A percentile compares a stretch with the other conserved stretches of the same genome.
phyloP scores from a whole-genome alignment of 192 early-diverging fungal species.

The Geosiphon pyriformis region DNA sequence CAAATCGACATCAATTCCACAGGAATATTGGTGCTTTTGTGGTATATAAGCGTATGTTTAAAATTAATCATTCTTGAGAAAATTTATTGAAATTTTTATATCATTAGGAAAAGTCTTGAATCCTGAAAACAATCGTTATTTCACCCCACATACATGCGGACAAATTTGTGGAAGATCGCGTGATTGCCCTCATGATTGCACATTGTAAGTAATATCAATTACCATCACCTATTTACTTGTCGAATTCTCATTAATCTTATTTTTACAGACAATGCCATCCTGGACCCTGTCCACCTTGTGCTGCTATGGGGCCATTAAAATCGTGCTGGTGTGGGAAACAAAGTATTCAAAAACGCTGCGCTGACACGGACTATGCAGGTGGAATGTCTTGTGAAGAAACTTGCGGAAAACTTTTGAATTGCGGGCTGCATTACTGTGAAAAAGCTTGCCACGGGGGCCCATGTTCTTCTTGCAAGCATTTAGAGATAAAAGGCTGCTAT shows the following conservation, averaged over 20 bases:
- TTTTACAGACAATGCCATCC: conserved; percentile 74
- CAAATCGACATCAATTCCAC: conserved; percentile 56
- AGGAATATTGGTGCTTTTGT: conserved; percentile 84
- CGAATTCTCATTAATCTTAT: too few species aligned
- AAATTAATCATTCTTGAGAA: not conserved
- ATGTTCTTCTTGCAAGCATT: conserved; percentile 56
- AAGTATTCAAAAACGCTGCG: conserved; percentile 64
- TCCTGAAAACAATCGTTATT: conserved; percentile 57
- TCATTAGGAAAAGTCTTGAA: conserved; percentile 49
- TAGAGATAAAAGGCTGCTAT: conserved; percentile 57
- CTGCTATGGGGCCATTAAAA: conserved; percentile 65
- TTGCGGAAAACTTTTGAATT: conserved; percentile 65
- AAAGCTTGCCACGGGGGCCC: conserved; percentile 64
- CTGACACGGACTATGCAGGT: conserved; percentile 58
- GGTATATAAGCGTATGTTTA: conserved; percentile 32
- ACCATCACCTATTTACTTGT: too few species aligned
- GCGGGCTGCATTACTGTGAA: conserved; percentile 64
- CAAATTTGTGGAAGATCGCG: conserved; percentile 61
- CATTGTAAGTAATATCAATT: conserved; percentile 48
- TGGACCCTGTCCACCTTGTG: conserved; percentile 91
- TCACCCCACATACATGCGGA: conserved; percentile 83
- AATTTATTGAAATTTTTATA: not conserved
- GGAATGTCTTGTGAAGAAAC: conserved; percentile 65
- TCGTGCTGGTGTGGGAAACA: conserved; percentile 82
- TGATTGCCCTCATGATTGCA: conserved; percentile 76